These are phyloP conservation scores for Colletotrichum acutatum DNA, from an alignment of 2,329 filamentous ascomycete genomes.

Conservation along the genomic window DNA sequence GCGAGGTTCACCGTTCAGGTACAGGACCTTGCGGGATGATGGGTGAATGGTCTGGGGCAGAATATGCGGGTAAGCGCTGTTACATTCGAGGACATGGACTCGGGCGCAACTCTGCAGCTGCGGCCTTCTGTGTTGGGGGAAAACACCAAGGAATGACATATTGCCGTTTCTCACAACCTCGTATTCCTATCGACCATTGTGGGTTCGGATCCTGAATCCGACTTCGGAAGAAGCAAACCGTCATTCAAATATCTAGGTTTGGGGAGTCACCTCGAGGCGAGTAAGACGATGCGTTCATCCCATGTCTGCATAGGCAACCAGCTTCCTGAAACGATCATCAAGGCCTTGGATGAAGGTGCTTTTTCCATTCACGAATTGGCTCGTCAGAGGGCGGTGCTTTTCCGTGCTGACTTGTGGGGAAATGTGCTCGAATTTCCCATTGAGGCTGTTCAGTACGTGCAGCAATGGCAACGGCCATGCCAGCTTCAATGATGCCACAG, in stretches of 20 bases:
- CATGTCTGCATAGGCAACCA: neutral
- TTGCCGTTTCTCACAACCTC: neutral
- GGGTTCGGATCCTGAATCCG: neutral
- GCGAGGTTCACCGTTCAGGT: conserved; percentile 1
- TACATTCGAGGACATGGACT: conserved; percentile 1
- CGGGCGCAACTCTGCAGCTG: neutral
- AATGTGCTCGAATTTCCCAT: neutral
- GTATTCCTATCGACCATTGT: neutral
- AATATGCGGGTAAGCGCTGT: conserved; percentile 9
- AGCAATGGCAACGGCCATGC: neutral
- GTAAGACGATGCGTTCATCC: neutral
- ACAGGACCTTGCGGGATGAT: neutral
- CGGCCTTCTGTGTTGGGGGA: neutral
- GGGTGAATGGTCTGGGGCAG: neutral
- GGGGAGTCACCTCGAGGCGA: neutral
- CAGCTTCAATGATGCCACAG: neutral
- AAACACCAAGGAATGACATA: neutral
- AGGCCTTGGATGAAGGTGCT: neutral
- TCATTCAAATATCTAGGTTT: neutral
- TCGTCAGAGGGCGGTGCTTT: neutral
- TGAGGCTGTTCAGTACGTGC: neutral
- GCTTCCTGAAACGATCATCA: conserved; percentile 18
- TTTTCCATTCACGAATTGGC: neutral
- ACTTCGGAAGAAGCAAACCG: neutral
- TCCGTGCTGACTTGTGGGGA: conserved; percentile 18